A percentile compares a stretch with the other conserved stretches of the same genome.
These are phyloP conservation scores for Naematelia encephala DNA, from an alignment of 768 basidiomycete genomes.

Conservation along the genomic window DNA sequence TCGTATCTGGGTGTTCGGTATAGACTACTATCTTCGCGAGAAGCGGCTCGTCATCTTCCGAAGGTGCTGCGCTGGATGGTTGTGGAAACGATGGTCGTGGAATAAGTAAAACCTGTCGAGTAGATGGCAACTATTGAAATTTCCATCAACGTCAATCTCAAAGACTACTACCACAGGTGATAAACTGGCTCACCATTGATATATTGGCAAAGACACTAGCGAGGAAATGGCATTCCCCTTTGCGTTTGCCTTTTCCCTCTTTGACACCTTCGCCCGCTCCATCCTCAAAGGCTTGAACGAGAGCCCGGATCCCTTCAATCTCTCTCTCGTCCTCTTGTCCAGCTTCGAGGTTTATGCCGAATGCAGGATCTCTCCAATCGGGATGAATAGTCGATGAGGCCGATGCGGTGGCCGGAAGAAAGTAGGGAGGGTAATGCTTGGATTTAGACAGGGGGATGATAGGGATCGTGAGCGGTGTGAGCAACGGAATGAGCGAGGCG, in stretches of 20 bases:
- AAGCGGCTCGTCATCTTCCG: slow-evolving; percentile 65
- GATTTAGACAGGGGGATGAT: slow-evolving; percentile 52
- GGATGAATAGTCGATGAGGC: slow-evolving; percentile 73
- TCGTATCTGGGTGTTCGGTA: slow-evolving; percentile 82
- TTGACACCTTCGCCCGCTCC: slow-evolving; percentile 61
- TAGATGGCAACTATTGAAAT: slow-evolving; percentile 62
- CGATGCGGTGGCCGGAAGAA: slow-evolving; percentile 72
- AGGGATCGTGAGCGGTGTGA: slow-evolving; percentile 66
- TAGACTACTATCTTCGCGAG: slow-evolving; percentile 77
- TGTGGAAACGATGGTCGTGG: slow-evolving; percentile 60
- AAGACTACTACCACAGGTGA: not conserved
- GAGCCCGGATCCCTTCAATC: slow-evolving; percentile 67
- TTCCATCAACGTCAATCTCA: not conserved
- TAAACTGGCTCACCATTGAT: slow-evolving; percentile 60
- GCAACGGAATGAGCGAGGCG: slow-evolving; percentile 61
- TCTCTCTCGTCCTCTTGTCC: slow-evolving; percentile 50
- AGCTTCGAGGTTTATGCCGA: slow-evolving; percentile 31
- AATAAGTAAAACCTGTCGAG: slow-evolving; percentile 74
- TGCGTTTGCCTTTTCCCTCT: slow-evolving; percentile 57
- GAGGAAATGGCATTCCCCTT: slow-evolving; percentile 83
- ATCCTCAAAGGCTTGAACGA: slow-evolving; percentile 85
- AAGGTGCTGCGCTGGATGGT: slow-evolving; percentile 41
- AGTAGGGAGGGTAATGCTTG: slow-evolving; percentile 56
- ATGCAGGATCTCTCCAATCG: slow-evolving; percentile 60
- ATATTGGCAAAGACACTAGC: slow-evolving; percentile 93